Evolutionary conservation across 2,329 filamentous ascomycete species (phyloP), one percentile per base, ranked within the genome.

Genomic region (Bisporella sp.): DNA sequence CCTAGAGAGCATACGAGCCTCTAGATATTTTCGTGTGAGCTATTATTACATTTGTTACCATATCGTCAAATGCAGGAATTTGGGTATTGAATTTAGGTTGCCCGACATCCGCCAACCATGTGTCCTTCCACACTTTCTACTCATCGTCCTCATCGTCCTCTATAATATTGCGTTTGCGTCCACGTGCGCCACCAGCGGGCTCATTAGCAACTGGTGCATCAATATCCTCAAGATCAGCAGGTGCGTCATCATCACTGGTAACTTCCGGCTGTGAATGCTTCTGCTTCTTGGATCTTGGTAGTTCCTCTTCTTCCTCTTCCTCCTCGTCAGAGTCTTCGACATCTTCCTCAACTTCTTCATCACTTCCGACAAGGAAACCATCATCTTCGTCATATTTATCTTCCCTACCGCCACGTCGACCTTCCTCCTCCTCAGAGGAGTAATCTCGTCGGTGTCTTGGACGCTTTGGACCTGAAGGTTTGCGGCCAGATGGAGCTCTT

Each of bases 381-480:
- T 92, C 87, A 33, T 85, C 85, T 63, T 85, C 77, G 55, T 91
- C 87, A 63, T 92, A 92, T 59, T 89, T 85, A 57, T 91, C 85
- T 53, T 84, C 77, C 47, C 79, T 78, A 32, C 76, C 76, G 45
- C 61, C 51, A 21, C 63, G 43, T 72, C 81, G 39, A 72, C 81
- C 79, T 35, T 83, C 73, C 52, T 87, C 85, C 58, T 89, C 85
- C 59, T 90, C 87, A 6, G 88, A 88, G 60, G 91, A 86, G 54
- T 89, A 87, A 58, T 87, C 86, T 52, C 75, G 72, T 39, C 75
- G 73, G 32, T 74, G 73, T 60, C 75, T 73, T 68, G 78, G 80
- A 43, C 77, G 77, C 31, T 70, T 67, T 9, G 69, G 66, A 8
- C 77, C 76, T 0, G 73, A 69, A 28, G 76, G 73, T 54, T 77